Percentiles rank a stretch among this genome's conserved stretches.
Conservation (phyloP, 1,284 basidiomycete genomes). For the Papiliotrema laurentii region DNA sequence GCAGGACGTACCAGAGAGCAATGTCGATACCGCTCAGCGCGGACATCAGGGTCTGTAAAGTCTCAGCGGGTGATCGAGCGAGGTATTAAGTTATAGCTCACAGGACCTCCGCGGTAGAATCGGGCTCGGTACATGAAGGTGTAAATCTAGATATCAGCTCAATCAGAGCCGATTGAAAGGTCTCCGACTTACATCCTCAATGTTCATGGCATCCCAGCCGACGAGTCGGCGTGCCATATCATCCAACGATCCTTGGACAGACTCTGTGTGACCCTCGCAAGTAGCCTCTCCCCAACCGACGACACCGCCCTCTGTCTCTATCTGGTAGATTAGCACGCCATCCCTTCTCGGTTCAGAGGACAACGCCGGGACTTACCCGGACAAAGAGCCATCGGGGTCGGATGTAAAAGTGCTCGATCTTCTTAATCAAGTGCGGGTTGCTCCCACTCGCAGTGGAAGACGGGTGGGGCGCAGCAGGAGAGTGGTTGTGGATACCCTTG, state of each 20-base stretch:
- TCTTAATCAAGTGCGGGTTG: slow-evolving; percentile 31
- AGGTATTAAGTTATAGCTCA: too few relatives aligned
- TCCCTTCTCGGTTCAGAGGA: not conserved
- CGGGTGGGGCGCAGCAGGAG: slow-evolving; percentile 22
- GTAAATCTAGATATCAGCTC: slow-evolving; percentile 45
- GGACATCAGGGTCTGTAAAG: slow-evolving; percentile 62
- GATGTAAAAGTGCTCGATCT: slow-evolving; percentile 58
- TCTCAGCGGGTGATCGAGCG: too few relatives aligned
- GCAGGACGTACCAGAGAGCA: slow-evolving; percentile 60
- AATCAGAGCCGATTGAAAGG: not conserved
- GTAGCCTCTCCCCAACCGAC: slow-evolving; percentile 60
- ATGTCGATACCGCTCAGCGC: slow-evolving; percentile 52
- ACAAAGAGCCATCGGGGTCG: slow-evolving; percentile 74
- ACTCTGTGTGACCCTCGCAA: slow-evolving; percentile 59
- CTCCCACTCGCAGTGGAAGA: slow-evolving; percentile 16
- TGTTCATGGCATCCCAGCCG: slow-evolving; percentile 64
- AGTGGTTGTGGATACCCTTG: slow-evolving; percentile 31
- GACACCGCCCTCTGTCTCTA: slow-evolving; percentile 60
- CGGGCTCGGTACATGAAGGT: slow-evolving; percentile 59
- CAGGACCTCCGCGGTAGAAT: slow-evolving; percentile 64
- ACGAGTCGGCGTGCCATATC: slow-evolving; percentile 56
- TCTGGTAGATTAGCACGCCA: slow-evolving; percentile 4
- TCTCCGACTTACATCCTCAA: slow-evolving; percentile 58
- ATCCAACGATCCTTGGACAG: slow-evolving; percentile 64
- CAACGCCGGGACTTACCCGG: slow-evolving; percentile 48